phyloP scores from a whole-genome alignment of 352 stramenopile genomes.

The Phytophthora uliginosa region DNA sequence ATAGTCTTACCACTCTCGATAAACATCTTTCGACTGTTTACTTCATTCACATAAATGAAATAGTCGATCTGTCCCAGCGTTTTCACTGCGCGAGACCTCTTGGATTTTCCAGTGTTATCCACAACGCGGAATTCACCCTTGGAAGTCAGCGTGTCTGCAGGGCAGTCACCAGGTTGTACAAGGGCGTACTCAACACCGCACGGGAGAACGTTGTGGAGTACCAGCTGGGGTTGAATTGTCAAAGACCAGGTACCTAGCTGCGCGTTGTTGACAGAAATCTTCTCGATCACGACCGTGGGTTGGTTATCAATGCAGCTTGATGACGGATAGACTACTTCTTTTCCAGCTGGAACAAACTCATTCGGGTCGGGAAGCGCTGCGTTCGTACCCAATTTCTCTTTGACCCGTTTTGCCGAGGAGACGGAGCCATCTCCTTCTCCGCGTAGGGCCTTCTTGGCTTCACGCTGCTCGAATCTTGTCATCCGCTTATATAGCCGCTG shows the following conservation, averaged over 20 bases:
- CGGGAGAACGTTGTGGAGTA: constrained; percentile 86
- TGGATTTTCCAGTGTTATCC: constrained; percentile 45
- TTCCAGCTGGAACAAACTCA: constrained; percentile 57
- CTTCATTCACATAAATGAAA: constrained; percentile 80
- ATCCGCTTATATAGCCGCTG: constrained; percentile 83
- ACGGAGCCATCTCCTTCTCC: constrained; percentile 53
- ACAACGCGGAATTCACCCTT: constrained; percentile 67
- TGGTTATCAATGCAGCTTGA: constrained; percentile 85
- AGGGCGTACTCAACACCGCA: constrained; percentile 88
- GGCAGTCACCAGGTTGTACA: constrained; percentile 83
- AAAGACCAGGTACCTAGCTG: constrained; percentile 77
- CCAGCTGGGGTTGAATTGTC: constrained; percentile 84
- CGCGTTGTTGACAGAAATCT: constrained; percentile 69
- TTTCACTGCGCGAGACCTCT: constrained; percentile 56
- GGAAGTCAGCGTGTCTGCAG: constrained; percentile 59
- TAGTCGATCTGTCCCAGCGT: constrained; percentile 68
- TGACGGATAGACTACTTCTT: constrained; percentile 78
- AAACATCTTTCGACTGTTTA: constrained; percentile 80
- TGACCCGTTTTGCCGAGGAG: constrained; percentile 63
- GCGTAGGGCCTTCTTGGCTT: constrained; percentile 70
- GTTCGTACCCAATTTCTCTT: constrained; percentile 78
- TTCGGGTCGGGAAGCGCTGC: constrained; percentile 58
- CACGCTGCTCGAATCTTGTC: constrained; percentile 75
- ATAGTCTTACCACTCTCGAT: constrained; percentile 85
- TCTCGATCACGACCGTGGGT: constrained; percentile 82